Percentiles rank a stretch among this genome's conserved stretches.
Conservation (phyloP, 2,329 filamentous ascomycete species). For the Colletotrichum sp. region DNA sequence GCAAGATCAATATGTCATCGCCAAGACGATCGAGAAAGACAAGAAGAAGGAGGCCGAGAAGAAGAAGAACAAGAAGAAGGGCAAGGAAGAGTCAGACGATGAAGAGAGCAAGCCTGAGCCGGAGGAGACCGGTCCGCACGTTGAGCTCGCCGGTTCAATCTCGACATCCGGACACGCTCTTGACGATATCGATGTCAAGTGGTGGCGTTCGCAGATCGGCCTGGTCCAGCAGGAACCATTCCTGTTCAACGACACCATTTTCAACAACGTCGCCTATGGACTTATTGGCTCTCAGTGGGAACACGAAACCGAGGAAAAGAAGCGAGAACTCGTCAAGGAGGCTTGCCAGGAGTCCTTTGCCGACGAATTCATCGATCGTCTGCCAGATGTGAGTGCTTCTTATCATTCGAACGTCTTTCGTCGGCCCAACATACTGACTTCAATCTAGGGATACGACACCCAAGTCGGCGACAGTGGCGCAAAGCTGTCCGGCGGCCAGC, state of each 20-base stretch:
- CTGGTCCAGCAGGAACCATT: constrained; percentile 74
- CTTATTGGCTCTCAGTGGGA: constrained; percentile 59
- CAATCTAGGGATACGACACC: constrained; percentile 69
- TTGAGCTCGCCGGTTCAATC: constrained; percentile 59
- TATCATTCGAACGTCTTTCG: background rate
- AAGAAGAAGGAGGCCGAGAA: constrained; percentile 46
- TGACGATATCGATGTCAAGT: constrained; percentile 66
- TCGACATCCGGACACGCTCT: constrained; percentile 59
- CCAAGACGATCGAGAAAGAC: constrained; percentile 53
- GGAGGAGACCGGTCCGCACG: constrained; percentile 43
- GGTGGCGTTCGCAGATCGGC: constrained; percentile 66
- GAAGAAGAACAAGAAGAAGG: constrained; percentile 36
- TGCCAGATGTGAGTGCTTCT: constrained; percentile 54
- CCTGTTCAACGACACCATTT: constrained; percentile 70
- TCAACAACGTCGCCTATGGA: constrained; percentile 66
- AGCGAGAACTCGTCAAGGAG: constrained; percentile 63
- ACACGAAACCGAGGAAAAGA: constrained; percentile 56
- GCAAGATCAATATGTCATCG: constrained; percentile 56
- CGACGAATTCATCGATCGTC: constrained; percentile 69
- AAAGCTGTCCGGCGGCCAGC: constrained; percentile 82
- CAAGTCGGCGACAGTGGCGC: constrained; percentile 64
- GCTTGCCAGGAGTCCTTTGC: constrained; percentile 73
- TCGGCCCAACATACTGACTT: background rate
- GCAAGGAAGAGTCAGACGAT: constrained; percentile 32
- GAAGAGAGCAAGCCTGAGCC: constrained; percentile 24